A percentile compares a stretch with the other conserved stretches of the same genome.
Conservation (phyloP, 805 yeast genomes). For the Myxozyma geophila region DNA sequence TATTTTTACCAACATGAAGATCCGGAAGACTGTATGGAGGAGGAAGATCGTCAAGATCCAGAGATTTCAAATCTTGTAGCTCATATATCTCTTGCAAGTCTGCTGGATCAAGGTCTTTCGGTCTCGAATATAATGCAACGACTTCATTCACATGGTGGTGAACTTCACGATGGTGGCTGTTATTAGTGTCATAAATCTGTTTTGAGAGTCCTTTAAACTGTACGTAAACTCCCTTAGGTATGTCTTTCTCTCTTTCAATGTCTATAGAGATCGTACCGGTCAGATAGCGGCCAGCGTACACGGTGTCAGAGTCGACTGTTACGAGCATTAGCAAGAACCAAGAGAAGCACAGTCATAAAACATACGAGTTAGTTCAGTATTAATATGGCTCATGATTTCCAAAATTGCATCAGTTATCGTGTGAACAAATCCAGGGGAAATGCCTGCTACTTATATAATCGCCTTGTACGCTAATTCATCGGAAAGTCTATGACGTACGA, state of each 20-base stretch:
- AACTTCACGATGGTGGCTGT: background rate
- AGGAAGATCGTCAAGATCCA: too few relatives aligned
- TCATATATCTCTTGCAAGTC: too few relatives aligned
- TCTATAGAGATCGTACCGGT: constrained; percentile 3
- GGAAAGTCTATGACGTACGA: too few relatives aligned
- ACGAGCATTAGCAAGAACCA: background rate
- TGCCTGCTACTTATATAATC: too few relatives aligned
- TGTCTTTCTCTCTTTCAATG: constrained; percentile 13
- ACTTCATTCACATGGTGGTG: constrained; percentile 3
- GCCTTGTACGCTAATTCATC: too few relatives aligned
- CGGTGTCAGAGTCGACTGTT: constrained; percentile 6
- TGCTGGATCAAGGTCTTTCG: background rate
- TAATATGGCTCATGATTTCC: too few relatives aligned
- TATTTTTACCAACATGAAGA: background rate
- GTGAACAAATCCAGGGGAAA: too few relatives aligned
- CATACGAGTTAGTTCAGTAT: too few relatives aligned
- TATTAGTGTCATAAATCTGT: background rate
- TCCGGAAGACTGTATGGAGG: constrained; percentile 3
- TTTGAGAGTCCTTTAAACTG: constrained; percentile 18
- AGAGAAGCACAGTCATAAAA: too few relatives aligned
- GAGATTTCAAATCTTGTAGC: too few relatives aligned
- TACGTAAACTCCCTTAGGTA: constrained; percentile 8
- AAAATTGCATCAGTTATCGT: too few relatives aligned
- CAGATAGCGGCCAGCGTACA: constrained; percentile 12
- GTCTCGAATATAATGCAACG: background rate